Conservation (phyloP, 1,284 basidiomycete genomes). For the Pseudozyma pruni region DNA sequence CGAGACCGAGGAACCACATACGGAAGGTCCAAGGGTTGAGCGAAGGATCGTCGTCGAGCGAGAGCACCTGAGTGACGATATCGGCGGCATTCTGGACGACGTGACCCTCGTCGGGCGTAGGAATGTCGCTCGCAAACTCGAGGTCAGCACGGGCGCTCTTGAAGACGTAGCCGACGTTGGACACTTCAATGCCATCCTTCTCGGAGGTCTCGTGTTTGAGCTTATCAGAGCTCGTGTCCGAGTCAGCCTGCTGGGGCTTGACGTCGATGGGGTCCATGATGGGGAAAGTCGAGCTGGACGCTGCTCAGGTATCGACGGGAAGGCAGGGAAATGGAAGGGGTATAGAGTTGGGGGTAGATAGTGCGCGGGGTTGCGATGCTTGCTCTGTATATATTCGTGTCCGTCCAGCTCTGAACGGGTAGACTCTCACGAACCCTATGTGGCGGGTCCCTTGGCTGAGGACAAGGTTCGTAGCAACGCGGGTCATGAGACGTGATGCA, state of each 20-base stretch:
- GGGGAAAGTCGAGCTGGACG: not conserved
- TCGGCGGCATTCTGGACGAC: conserved; percentile 26
- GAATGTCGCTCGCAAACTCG: conserved; percentile 4
- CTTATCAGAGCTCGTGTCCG: conserved; percentile 35
- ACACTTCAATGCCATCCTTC: conserved; percentile 23
- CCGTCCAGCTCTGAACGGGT: no score
- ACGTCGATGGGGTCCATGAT: conserved; percentile 29
- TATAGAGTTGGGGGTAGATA: not conserved
- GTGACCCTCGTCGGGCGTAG: conserved; percentile 4
- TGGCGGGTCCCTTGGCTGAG: no score
- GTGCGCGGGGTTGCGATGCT: no score
- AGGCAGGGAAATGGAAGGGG: not conserved
- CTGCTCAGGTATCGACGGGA: not conserved
- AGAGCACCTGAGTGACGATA: conserved; percentile 23
- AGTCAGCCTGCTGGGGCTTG: conserved; percentile 17
- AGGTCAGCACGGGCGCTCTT: conserved; percentile 19
- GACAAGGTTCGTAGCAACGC: no score
- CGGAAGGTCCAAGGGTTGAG: conserved; percentile 39
- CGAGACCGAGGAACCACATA: conserved; percentile 31
- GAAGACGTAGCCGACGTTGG: conserved; percentile 24
- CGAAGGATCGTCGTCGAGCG: conserved; percentile 29
- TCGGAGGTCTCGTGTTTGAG: conserved; percentile 20
- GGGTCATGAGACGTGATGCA: no score
- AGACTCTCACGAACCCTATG: no score
- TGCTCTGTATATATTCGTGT: no score